Percentiles rank a stretch among this genome's conserved stretches.
Evolutionary conservation across 1,284 basidiomycete genomes (phyloP).

Genomic region (Exobasidium cylindrosporum): DNA sequence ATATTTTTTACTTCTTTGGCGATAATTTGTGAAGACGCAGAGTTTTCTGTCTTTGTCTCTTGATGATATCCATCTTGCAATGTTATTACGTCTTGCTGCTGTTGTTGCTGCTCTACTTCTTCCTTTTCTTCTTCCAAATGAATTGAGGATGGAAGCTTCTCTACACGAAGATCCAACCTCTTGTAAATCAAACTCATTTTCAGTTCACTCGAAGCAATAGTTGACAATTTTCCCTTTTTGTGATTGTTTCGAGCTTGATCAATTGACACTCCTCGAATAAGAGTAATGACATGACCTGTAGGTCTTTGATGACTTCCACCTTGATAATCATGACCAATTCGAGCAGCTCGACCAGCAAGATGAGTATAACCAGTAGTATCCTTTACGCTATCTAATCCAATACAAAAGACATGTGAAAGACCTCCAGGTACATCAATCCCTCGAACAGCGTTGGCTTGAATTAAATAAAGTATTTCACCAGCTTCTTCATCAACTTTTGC

Average conservation of each 20-base stretch:
- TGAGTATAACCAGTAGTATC: conserved; percentile 50
- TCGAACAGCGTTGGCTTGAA: conserved; percentile 41
- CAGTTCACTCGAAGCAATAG: conserved; percentile 20
- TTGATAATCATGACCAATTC: conserved; percentile 25
- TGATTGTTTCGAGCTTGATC: conserved; percentile 4
- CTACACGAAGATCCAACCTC: conserved; percentile 26
- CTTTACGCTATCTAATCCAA: conserved; percentile 41
- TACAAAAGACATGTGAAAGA: conserved; percentile 48
- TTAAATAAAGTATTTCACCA: conserved; percentile 27
- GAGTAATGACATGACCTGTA: conserved; percentile 38
- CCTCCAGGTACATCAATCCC: conserved; percentile 45
- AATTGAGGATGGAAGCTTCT: not conserved
- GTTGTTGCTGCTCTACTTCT: not conserved
- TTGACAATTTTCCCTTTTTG: not conserved
- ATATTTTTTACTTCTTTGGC: too few species aligned
- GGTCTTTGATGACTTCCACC: conserved; percentile 14
- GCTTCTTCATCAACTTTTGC: not conserved
- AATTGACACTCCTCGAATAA: conserved; percentile 33
- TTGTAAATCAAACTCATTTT: conserved; percentile 42
- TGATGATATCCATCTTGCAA: too few species aligned
- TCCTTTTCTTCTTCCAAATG: not conserved
- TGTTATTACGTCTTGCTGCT: not conserved
- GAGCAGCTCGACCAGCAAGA: conserved; percentile 46
- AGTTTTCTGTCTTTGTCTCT: too few species aligned
- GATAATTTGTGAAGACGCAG: too few species aligned